Evolutionary conservation across 148 eudicot species (phyloP), one percentile per base, ranked within the genome.

Genomic region (Pharnaceum exiguum): DNA sequence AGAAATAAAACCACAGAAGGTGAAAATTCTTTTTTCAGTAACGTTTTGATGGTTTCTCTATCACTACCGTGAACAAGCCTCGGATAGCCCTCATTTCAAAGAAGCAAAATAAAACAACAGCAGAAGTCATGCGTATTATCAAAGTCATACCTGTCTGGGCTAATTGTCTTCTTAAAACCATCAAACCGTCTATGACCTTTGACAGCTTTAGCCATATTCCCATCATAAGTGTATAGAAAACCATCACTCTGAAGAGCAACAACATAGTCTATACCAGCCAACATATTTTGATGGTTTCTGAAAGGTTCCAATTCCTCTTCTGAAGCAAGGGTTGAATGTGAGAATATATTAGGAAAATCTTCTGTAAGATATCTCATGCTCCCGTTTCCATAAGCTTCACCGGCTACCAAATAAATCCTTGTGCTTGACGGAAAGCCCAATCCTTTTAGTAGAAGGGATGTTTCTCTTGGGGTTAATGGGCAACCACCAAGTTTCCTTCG

Each of bases 131-230:
- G 9, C 7, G 16, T 7, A 7, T 10, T 11, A 19, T 17, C 43
- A 23, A 37, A 49, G 26, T 7, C 10, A 13, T 83, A 93, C 98
- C 96, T 93, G 76, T 89, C 96, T 7, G 99, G 99, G 54, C 68
- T 78, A 39, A 93, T 78, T 22, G 99, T 93, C 67, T 82, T 93
- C 86, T 77, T 81, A 59, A 93, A 93, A 44, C 80, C 79, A 67
- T 93, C 96, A 60, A 93, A 93, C 7, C 95, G 86, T 69, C 99
- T 69, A 59, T 93, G 99, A 48, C 99, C 96, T 77, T 86, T 83
- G 47, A 94, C 96, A 29, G 96, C 99, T 73, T 94, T 94, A 10
- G 99, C 99, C 99, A 93, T 89, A 66, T 89, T 93, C 55, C 99
- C 99, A 74, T 93, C 99, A 63, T 93, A 93, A 9, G 99, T 93